Percentiles rank a stretch among this genome's conserved stretches.
These are phyloP conservation scores for Pneumocystis murina DNA, from an alignment of 1,139 yeast species.

Conservation along the genomic window DNA sequence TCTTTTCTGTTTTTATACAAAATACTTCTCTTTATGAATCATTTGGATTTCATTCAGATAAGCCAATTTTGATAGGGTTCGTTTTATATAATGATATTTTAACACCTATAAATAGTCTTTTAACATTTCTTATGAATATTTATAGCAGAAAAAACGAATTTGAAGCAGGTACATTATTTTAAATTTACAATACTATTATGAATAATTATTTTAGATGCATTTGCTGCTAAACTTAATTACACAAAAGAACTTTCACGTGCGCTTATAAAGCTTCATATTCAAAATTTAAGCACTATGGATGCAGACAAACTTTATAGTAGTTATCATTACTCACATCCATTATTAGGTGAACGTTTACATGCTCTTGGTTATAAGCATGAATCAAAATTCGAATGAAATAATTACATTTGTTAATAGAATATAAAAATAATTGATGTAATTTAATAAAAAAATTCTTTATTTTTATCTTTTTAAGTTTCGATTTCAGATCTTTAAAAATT, in stretches of 20 bases:
- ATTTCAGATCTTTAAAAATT: neutral
- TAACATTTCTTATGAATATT: slow-evolving; percentile 52
- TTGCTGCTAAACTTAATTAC: slow-evolving; percentile 61
- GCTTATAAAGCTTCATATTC: slow-evolving; percentile 57
- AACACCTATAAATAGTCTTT: slow-evolving; percentile 57
- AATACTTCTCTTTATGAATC: slow-evolving; percentile 62
- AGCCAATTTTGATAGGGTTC: slow-evolving; percentile 70
- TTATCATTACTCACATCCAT: slow-evolving; percentile 83
- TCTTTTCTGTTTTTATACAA: slow-evolving; percentile 64
- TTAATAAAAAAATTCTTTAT: neutral
- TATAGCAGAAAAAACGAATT: slow-evolving; percentile 76
- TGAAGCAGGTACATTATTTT: slow-evolving; percentile 44
- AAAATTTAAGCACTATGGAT: slow-evolving; percentile 68
- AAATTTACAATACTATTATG: slow-evolving; percentile 26
- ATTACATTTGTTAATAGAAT: neutral
- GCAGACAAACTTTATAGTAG: slow-evolving; percentile 84
- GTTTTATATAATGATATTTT: slow-evolving; percentile 47
- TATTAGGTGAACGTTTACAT: slow-evolving; percentile 66
- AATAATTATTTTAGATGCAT: slow-evolving; percentile 21
- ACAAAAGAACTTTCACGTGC: slow-evolving; percentile 54
- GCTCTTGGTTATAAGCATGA: slow-evolving; percentile 33
- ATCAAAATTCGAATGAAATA: neutral
- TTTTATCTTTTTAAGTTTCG: neutral
- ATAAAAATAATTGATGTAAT: neutral
- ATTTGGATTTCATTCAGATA: slow-evolving; percentile 53